phyloP scores from a whole-genome alignment of 2,329 filamentous ascomycete species.

The Neoascochyta sp. region DNA sequence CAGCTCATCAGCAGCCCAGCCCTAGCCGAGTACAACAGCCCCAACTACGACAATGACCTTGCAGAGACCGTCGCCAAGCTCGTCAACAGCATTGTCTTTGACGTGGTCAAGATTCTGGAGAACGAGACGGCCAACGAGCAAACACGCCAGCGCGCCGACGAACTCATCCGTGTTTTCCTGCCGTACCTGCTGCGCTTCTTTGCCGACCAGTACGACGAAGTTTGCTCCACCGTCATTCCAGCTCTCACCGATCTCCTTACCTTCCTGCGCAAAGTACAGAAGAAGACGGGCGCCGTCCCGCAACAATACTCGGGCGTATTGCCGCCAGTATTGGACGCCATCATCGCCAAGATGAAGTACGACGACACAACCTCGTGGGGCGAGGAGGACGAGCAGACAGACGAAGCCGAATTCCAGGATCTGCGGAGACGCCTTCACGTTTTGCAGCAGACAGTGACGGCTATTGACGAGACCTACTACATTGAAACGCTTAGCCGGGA shows the following conservation, averaged over 20 bases:
- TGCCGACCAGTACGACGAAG: slow-evolving; percentile 95
- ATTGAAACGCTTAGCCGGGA: slow-evolving; percentile 83
- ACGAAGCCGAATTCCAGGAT: slow-evolving; percentile 96
- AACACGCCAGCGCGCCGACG: slow-evolving; percentile 71
- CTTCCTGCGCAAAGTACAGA: slow-evolving; percentile 77
- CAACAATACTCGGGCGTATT: slow-evolving; percentile 77
- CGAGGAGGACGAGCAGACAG: slow-evolving; percentile 88
- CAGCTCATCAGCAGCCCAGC: slow-evolving; percentile 82
- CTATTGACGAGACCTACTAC: slow-evolving; percentile 82
- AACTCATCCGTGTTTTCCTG: slow-evolving; percentile 76
- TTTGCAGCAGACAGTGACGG: slow-evolving; percentile 87
- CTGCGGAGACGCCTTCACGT: slow-evolving; percentile 84
- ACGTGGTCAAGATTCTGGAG: slow-evolving; percentile 84
- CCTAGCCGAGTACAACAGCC: slow-evolving; percentile 72
- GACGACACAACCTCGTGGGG: slow-evolving; percentile 94
- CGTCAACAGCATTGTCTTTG: slow-evolving; percentile 82
- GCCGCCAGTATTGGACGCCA: slow-evolving; percentile 81
- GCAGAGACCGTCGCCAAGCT: slow-evolving; percentile 93
- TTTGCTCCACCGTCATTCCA: slow-evolving; percentile 92
- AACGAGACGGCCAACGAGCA: slow-evolving; percentile 60
- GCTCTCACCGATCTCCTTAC: slow-evolving; percentile 89
- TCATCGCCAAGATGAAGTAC: slow-evolving; percentile 94
- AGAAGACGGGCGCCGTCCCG: slow-evolving; percentile 60
- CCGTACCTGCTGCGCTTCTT: slow-evolving; percentile 91
- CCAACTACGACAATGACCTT: slow-evolving; percentile 90